These are phyloP conservation scores for Asterionellopsis glacialis DNA, from an alignment of 108 stramenopile genomes.

Conservation along the genomic window DNA sequence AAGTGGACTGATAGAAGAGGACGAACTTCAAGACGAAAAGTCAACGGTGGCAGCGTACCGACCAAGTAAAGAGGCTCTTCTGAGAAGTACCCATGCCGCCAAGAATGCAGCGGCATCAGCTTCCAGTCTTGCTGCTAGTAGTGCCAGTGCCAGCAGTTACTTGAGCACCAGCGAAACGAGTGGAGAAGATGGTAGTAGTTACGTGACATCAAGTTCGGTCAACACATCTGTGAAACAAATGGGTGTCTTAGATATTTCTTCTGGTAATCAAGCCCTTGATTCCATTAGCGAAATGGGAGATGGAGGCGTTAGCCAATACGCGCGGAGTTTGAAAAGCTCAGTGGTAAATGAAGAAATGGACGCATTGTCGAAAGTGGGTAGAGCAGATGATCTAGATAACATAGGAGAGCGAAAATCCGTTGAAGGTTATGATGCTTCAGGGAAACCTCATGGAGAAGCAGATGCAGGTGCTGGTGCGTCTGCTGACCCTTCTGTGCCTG, in stretches of 20 bases:
- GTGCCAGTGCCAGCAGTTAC: no score
- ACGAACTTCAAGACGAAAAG: slow-evolving; percentile 64
- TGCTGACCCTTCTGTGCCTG: neutral
- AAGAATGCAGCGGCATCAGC: slow-evolving; percentile 36
- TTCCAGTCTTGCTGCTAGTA: slow-evolving; percentile 19
- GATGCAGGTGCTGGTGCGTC: slow-evolving; percentile 3
- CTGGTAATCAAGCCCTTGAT: neutral
- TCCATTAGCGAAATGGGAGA: slow-evolving; percentile 2
- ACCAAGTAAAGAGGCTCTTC: slow-evolving; percentile 40
- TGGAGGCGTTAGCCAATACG: slow-evolving; percentile 2
- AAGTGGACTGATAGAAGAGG: slow-evolving; percentile 77
- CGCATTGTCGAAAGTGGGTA: neutral
- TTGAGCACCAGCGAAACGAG: neutral
- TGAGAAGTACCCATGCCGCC: slow-evolving; percentile 31
- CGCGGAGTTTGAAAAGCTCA: neutral
- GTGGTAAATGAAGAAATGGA: neutral
- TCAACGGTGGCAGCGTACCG: slow-evolving; percentile 33
- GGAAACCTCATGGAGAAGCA: neutral
- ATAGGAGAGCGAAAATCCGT: neutral
- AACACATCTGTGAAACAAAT: neutral
- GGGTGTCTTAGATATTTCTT: neutral
- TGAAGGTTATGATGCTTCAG: neutral
- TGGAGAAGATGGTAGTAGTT: slow-evolving; percentile 6
- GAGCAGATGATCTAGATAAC: neutral
- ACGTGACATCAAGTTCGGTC: slow-evolving; percentile 15